A percentile compares a stretch with the other conserved stretches of the same genome.
Evolutionary conservation across 805 yeast species (phyloP).

Genomic region (Maudiozyma turicensis): DNA sequence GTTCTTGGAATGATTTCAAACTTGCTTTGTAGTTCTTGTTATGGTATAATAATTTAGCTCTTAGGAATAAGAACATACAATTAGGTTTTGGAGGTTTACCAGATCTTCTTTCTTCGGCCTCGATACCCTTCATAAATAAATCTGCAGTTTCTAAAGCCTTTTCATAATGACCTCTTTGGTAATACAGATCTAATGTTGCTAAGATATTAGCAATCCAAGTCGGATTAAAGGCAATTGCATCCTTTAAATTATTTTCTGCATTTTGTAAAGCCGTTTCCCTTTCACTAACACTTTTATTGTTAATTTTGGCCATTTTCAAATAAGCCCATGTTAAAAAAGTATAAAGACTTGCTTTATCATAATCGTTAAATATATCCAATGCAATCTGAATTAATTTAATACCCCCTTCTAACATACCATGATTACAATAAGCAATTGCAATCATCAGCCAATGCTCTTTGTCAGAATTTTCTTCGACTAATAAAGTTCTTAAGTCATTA

Average conservation of each 20-base stretch:
- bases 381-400: conserved; percentile 55
- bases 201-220: conserved; percentile 42
- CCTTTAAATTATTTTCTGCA: conserved; percentile 39
- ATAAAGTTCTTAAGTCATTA: conserved; percentile 63
- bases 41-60: conserved; percentile 69
- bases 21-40: conserved; percentile 67
- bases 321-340: conserved; percentile 68
- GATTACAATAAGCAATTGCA: conserved; percentile 68
- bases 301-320: conserved; percentile 35
- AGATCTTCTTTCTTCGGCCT: conserved; percentile 25
- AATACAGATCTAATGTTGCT: conserved; percentile 57
- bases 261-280: conserved; percentile 27
- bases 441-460: conserved; percentile 76
- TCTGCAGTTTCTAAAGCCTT: conserved; percentile 66
- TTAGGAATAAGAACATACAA: conserved; percentile 68
- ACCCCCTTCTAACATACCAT: conserved; percentile 51
- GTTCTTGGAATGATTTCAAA: conserved; percentile 74
- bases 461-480: conserved; percentile 72
- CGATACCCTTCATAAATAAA: conserved; percentile 37
- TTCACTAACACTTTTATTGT: conserved; percentile 12
- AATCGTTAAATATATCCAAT: conserved; percentile 26
- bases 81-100: conserved; percentile 45
- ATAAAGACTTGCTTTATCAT: conserved; percentile 42
- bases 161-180: conserved; percentile 53
- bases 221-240: conserved; percentile 39